Evolutionary conservation across 1,139 yeast species (phyloP).

Genomic region (Diutina scorzettiae): DNA sequence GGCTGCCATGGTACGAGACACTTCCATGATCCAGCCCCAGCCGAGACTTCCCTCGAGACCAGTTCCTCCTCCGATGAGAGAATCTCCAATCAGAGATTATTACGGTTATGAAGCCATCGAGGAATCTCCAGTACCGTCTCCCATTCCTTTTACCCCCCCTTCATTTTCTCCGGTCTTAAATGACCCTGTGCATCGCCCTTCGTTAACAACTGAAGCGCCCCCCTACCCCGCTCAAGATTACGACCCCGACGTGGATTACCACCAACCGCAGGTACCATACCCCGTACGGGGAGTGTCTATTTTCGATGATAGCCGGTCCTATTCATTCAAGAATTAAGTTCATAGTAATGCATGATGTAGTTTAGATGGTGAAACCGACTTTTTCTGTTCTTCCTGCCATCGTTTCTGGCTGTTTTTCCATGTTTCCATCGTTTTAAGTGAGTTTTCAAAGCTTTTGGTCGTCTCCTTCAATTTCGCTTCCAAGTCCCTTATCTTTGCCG

Average conservation of each 20-base stretch:
- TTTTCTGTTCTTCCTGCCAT: no score
- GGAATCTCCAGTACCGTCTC: no score
- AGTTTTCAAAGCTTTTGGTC: not conserved
- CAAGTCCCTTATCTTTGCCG: not conserved
- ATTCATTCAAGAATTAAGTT: no score
- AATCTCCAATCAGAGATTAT: no score
- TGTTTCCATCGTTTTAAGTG: constrained; percentile 1
- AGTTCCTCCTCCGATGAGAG: no score
- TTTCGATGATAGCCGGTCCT: constrained; percentile 8
- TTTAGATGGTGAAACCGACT: no score
- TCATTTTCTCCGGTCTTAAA: not conserved
- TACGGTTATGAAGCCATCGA: no score
- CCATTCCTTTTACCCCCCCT: no score
- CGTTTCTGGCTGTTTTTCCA: constrained; percentile 1
- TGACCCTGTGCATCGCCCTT: not conserved
- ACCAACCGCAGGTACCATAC: constrained; percentile 10
- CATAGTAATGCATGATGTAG: no score
- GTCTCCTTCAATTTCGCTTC: not conserved
- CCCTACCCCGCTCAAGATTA: not conserved
- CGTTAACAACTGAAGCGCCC: not conserved
- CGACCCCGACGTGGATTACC: not conserved
- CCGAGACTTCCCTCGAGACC: no score
- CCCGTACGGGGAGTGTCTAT: constrained; percentile 16
- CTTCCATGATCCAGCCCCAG: no score
- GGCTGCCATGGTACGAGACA: no score